Evolutionary conservation across 768 basidiomycete species (phyloP).

Genomic region (Collybia mongolica): DNA sequence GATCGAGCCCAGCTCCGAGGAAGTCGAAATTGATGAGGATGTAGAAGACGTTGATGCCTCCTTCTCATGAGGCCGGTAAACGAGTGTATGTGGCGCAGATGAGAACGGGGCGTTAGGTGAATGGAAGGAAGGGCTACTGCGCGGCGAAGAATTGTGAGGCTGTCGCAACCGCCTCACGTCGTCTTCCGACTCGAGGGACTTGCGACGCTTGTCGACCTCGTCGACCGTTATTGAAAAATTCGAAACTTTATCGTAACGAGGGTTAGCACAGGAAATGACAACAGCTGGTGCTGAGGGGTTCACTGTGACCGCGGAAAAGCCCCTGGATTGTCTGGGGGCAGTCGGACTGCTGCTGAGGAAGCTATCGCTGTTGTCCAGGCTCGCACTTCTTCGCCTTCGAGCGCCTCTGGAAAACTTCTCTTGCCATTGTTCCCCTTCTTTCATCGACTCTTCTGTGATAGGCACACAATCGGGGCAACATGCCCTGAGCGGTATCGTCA

Average conservation of each 20-base stretch:
- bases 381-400: constrained; percentile 51
- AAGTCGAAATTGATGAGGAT: constrained; percentile 6
- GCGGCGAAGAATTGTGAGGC: constrained; percentile 5
- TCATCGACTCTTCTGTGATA: constrained; percentile 54
- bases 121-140: constrained; percentile 10
- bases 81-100: background rate
- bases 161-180: constrained; percentile 14
- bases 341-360: constrained; percentile 12
- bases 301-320: constrained; percentile 26
- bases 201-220: constrained; percentile 60
- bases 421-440: constrained; percentile 57
- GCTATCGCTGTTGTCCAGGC: constrained; percentile 31
- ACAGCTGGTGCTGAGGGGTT: constrained; percentile 5
- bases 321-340: constrained; percentile 5
- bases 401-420: constrained; percentile 67
- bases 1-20: constrained; percentile 7
- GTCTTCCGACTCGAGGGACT: constrained; percentile 35
- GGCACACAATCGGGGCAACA: constrained; percentile 67
- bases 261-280: constrained; percentile 8
- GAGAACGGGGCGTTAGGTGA: constrained; percentile 16
- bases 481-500: constrained; percentile 67
- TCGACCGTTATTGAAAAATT: constrained; percentile 52
- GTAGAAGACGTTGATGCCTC: constrained; percentile 5
- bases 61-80: constrained; percentile 4
- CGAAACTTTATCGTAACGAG: constrained; percentile 13